Base-by-base conservation (phyloP, 2,329 filamentous ascomycete species). In the Trichothecium roseum region DNA sequence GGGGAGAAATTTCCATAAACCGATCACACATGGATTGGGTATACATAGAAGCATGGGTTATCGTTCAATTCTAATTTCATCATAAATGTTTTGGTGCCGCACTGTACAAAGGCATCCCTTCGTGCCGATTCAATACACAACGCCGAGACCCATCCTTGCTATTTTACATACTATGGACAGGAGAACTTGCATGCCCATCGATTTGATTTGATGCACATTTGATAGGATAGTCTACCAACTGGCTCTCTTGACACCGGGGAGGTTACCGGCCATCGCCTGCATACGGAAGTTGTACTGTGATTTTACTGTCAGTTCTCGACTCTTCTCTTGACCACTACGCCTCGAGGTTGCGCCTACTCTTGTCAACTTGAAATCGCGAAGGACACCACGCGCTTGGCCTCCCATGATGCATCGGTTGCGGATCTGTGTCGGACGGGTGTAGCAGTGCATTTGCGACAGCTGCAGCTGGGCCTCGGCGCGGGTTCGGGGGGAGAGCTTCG, bases 171-270 rank as follows among this genome's bases (percentile, higher is more conserved):
- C n/a, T n/a, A n/a, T n/a, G n/a, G n/a, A n/a, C n/a, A n/a, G n/a
- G n/a, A n/a, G n/a, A n/a, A n/a, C n/a, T n/a, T n/a, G n/a, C n/a
- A n/a, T n/a, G n/a, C n/a, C n/a, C 13, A 8, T 37, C 16, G 17
- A 35, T 15, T 29, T n/a, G n/a, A n/a, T n/a, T n/a, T n/a, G n/a
- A n/a, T n/a, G n/a, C n/a, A n/a, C n/a, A n/a, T n/a, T n/a, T n/a
- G n/a, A n/a, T n/a, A n/a, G n/a, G n/a, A n/a, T 29, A 14, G 5
- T 54, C 57, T 84, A 98, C 91, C 91, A 98, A 62, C 84, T 93
- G 34, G 91, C 91, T 69, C 94, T 94, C 72, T 81, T 86, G 37
- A 98, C 91, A 50, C 91, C 91, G 0, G 91, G 89, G 36, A 98
- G 57, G 42, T 85, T 77, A 34, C 91, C 91, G 22, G 74, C 80